Evolutionary conservation across 2,329 filamentous ascomycete species (phyloP).

Genomic region (Botrytis cinerea): DNA sequence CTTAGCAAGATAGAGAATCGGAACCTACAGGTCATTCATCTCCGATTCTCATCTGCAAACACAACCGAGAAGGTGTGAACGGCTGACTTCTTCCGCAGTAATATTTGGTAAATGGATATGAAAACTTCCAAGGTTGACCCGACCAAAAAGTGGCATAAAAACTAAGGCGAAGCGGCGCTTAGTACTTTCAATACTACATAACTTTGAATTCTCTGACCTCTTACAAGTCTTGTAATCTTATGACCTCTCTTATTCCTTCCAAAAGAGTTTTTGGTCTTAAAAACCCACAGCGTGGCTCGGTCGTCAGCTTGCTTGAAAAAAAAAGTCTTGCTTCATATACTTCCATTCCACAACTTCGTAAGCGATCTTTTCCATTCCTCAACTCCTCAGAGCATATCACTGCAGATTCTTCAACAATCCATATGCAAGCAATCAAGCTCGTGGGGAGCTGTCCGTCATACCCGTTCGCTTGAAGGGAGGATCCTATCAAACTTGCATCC

Average conservation of each 20-base stretch:
- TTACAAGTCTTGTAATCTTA: background rate
- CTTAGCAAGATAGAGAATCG: background rate
- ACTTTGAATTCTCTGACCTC: background rate
- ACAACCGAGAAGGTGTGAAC: conserved; percentile 12
- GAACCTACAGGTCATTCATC: background rate
- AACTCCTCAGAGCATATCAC: conserved; percentile 2
- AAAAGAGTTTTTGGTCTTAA: background rate
- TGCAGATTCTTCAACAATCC: conserved; percentile 21
- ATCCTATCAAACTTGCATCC: conserved; percentile 14
- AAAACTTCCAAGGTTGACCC: conserved; percentile 13
- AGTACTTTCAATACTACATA: conserved; percentile 17
- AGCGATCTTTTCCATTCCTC: background rate
- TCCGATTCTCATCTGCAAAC: conserved; percentile 13
- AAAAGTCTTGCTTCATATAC: background rate
- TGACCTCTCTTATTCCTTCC: background rate
- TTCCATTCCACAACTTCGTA: conserved; percentile 3
- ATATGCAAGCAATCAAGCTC: conserved; percentile 23
- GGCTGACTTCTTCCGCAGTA: conserved; percentile 13
- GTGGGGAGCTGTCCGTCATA: conserved; percentile 27
- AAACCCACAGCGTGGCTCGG: conserved; percentile 5
- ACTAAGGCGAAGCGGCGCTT: conserved; percentile 21
- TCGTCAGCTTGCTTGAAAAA: conserved; percentile 12
- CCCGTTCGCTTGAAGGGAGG: conserved; percentile 16
- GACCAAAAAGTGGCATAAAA: background rate
- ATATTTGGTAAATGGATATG: conserved; percentile 1